phyloP scores from a whole-genome alignment of 2,329 filamentous ascomycete genomes.

The Talaromyces sp. region DNA sequence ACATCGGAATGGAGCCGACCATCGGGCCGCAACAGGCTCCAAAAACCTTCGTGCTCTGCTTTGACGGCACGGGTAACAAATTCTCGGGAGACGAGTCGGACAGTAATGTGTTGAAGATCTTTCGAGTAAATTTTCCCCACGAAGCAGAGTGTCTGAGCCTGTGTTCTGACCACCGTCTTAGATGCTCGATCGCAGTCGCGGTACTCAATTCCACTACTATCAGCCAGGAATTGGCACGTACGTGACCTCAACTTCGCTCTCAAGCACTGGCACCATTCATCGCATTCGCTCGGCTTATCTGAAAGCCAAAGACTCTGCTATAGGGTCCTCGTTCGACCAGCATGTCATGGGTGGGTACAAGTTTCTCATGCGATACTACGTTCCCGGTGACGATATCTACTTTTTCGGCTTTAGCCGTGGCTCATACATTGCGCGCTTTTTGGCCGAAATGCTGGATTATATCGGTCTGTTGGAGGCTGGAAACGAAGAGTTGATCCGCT shows the following conservation, averaged over 20 bases:
- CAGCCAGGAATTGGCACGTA: slow-evolving; percentile 47
- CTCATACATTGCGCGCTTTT: slow-evolving; percentile 69
- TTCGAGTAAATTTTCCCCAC: slow-evolving; percentile 32
- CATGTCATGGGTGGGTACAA: slow-evolving; percentile 82
- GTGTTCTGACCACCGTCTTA: slow-evolving; percentile 18
- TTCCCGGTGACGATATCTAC: slow-evolving; percentile 58
- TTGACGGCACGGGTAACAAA: slow-evolving; percentile 46
- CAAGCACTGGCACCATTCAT: slow-evolving; percentile 33
- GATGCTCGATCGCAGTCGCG: slow-evolving; percentile 42
- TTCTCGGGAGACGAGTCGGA: slow-evolving; percentile 44
- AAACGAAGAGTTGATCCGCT: slow-evolving; percentile 80
- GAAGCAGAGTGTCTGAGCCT: background rate
- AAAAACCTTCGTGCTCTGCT: slow-evolving; percentile 43
- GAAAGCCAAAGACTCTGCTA: slow-evolving; percentile 61
- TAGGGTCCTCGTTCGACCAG: slow-evolving; percentile 76
- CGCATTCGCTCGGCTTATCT: slow-evolving; percentile 53
- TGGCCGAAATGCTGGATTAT: slow-evolving; percentile 81
- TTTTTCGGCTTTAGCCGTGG: slow-evolving; percentile 73
- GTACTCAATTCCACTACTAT: slow-evolving; percentile 43
- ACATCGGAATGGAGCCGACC: slow-evolving; percentile 20
- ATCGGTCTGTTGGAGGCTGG: slow-evolving; percentile 75
- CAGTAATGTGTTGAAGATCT: slow-evolving; percentile 48
- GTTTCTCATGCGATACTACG: slow-evolving; percentile 72
- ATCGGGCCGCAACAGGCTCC: slow-evolving; percentile 24
- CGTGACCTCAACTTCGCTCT: slow-evolving; percentile 36